These are phyloP conservation scores for Collybiopsis luxurians DNA, from an alignment of 768 basidiomycete species.

Conservation along the genomic window DNA sequence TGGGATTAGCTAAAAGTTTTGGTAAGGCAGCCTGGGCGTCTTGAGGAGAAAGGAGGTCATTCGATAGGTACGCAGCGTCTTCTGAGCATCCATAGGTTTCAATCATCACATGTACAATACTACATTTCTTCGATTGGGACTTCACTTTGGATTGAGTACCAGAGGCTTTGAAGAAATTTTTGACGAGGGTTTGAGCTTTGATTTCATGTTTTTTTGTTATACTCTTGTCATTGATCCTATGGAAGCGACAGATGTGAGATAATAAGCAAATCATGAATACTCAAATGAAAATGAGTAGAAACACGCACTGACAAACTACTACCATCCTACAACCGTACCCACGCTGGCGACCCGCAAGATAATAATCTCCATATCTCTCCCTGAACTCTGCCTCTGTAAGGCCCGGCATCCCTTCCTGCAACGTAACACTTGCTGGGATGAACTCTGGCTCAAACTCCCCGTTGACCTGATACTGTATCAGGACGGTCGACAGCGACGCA, in stretches of 20 bases:
- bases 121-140: slow-evolving; percentile 10
- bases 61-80: slow-evolving; percentile 9
- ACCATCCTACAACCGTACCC: slow-evolving; percentile 18
- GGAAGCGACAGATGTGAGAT: too few species aligned
- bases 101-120: slow-evolving; percentile 16
- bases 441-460: slow-evolving; percentile 12
- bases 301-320: slow-evolving; percentile 16
- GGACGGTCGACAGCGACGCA: slow-evolving; percentile 11
- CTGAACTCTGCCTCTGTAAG: slow-evolving; percentile 14
- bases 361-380: slow-evolving; percentile 17
- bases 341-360: slow-evolving; percentile 14
- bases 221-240: slow-evolving; percentile 13
- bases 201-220: slow-evolving; percentile 11
- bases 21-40: slow-evolving; percentile 14
- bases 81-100: slow-evolving; percentile 15
- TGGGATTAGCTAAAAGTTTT: slow-evolving; percentile 10
- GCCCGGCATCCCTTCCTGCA: slow-evolving; percentile 12
- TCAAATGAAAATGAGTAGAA: background rate
- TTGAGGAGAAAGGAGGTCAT: slow-evolving; percentile 7
- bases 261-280: background rate
- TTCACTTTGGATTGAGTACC: slow-evolving; percentile 11
- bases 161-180: slow-evolving; percentile 14
- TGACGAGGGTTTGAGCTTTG: slow-evolving; percentile 12
- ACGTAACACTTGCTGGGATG: slow-evolving; percentile 7
- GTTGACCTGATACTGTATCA: slow-evolving; percentile 15